Base-by-base conservation (phyloP, 345 rosid species). In the Rubroshorea leprosula region DNA sequence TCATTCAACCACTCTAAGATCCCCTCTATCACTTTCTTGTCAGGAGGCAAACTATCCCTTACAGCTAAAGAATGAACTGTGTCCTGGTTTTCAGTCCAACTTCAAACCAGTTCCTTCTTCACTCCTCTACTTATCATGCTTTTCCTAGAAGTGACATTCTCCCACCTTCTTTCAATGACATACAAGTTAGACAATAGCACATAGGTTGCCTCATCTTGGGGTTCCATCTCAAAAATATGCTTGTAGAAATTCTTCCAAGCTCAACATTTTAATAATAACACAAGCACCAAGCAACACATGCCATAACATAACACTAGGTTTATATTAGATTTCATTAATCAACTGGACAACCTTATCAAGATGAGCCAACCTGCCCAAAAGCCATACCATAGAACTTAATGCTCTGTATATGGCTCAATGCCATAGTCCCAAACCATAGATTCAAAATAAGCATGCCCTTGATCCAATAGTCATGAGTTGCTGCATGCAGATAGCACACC, bases 201-300 rank as follows among this genome's bases (percentile, higher is more conserved):
- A 77, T 82, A 78, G 12, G 94, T 70, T 12, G 90, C 83, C 41
- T 85, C 92, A 57, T 93, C 96, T 62, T 72, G 69, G 18, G 91
- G 96, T 48, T 85, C 80, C 60, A 87, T 69, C 73, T 79, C 78
- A 29, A 93, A 83, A 66, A 83, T 72, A 38, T 55, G 72, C 44
- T 72, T 5, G 97, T 91, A 5, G 84, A 75, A 63, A 74, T 57
- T 66, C 62, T 79, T 22, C 87, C 96, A 27, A 89, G 73, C 60
- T 80, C 84, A 64, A 74, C 78, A 55, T 89, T 73, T 14, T 80
- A 82, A 66, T 89, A 72, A 72, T 72, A 57, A 79, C 77, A 46
- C 94, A 86, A 65, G 94, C 89, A 26, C 96, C 86, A 2, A 93
- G 96, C 71, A 93, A 75, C 18, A 96, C 87, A 26, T 89, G 78